phyloP scores from a whole-genome alignment of 306 rosid genomes.

The Biancaea sappan region DNA sequence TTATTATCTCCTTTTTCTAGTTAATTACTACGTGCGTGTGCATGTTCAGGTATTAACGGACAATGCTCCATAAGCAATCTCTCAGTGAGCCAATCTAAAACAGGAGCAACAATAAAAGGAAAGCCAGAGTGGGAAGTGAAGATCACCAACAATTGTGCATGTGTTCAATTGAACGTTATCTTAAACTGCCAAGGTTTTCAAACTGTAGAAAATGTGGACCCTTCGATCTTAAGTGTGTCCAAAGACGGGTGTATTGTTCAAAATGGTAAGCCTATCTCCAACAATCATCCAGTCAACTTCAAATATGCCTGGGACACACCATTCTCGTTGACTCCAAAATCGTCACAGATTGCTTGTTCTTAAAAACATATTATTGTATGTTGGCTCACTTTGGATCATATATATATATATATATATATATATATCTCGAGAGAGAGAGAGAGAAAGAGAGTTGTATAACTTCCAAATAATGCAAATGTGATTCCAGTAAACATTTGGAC shows the following conservation, averaged over 20 bases:
- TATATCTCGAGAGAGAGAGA: too few relatives aligned
- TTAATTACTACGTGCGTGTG: too few relatives aligned
- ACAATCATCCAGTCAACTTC: background rate
- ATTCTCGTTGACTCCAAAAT: background rate
- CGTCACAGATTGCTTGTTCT: background rate
- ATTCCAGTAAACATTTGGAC: too few relatives aligned
- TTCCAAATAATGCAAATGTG: too few relatives aligned
- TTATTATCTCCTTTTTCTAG: too few relatives aligned
- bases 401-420: too few relatives aligned
- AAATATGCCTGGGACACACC: background rate
- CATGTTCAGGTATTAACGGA: slow-evolving; percentile 25
- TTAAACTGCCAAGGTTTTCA: slow-evolving; percentile 40
- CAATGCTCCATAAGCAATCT: slow-evolving; percentile 31
- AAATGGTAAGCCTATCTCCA: slow-evolving; percentile 31
- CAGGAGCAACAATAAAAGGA: slow-evolving; percentile 27
- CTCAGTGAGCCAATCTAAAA: slow-evolving; percentile 7
- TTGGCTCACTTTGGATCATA: too few relatives aligned
- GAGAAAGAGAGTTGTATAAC: too few relatives aligned
- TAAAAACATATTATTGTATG: too few relatives aligned
- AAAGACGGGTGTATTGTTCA: slow-evolving; percentile 32
- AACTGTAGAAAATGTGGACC: slow-evolving; percentile 26
- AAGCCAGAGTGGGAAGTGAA: slow-evolving; percentile 45
- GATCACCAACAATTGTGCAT: slow-evolving; percentile 23
- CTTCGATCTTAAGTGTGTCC: slow-evolving; percentile 25
- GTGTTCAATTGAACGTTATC: slow-evolving; percentile 34